A percentile compares a stretch with the other conserved stretches of the same genome.
Evolutionary conservation across 306 rosid genomes (phyloP).

Genomic region (Sicyos baderoa): DNA sequence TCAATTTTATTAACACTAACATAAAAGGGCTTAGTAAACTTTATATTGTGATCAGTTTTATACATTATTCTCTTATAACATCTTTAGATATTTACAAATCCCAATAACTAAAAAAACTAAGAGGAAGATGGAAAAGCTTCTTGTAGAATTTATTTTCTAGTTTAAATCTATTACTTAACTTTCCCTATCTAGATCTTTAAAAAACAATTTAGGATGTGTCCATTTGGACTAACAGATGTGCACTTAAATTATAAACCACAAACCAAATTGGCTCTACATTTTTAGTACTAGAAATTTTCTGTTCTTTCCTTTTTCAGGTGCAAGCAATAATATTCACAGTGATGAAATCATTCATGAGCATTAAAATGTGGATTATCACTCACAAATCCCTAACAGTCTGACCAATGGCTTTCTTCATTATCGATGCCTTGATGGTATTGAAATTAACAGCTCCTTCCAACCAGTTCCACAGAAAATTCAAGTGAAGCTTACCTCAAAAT

Average conservation of each 20-base stretch:
- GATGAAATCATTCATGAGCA: neutral
- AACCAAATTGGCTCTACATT: neutral
- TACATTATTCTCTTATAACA: neutral
- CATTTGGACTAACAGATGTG: neutral
- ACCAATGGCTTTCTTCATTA: conserved; percentile 88
- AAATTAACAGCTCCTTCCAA: conserved; percentile 19
- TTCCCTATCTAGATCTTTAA: neutral
- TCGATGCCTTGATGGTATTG: conserved; percentile 19
- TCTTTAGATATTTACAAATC: neutral
- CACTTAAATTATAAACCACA: neutral
- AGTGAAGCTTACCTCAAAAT: conserved; percentile 12
- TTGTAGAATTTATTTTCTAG: neutral
- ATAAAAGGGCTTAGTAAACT: neutral
- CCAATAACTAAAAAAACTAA: neutral
- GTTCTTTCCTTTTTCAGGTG: neutral
- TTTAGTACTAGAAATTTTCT: neutral
- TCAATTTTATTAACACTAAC: neutral
- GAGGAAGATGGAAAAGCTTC: neutral
- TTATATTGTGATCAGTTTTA: neutral
- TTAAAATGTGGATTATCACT: conserved; percentile 27
- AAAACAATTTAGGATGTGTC: neutral
- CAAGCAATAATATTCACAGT: conserved; percentile 9
- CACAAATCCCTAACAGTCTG: conserved; percentile 98
- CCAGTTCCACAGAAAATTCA: conserved; percentile 3
- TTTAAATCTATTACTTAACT: neutral